phyloP scores from a whole-genome alignment of 768 basidiomycete genomes.

The Leccinellum luteum region DNA sequence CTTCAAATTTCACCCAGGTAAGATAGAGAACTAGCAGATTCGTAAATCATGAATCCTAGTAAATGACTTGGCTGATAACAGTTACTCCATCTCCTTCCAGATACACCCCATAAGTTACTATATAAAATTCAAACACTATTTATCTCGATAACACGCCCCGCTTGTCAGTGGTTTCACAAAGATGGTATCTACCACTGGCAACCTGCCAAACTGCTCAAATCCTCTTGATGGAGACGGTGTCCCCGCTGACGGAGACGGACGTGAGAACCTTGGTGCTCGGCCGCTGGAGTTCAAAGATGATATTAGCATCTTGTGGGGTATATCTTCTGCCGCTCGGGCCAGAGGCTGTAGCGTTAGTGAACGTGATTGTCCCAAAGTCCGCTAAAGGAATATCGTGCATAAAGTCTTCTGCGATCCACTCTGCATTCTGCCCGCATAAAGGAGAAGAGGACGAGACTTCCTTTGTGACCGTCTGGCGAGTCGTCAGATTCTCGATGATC shows the following conservation, averaged over 20 bases:
- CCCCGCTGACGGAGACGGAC: not conserved
- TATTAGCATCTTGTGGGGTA: not conserved
- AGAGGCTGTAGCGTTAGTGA: not conserved
- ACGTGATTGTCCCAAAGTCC: not conserved
- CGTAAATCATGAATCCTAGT: no score
- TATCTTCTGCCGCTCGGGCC: no score
- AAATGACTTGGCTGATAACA: not conserved
- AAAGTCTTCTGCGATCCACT: not conserved
- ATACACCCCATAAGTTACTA: not conserved
- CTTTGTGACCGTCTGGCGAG: not conserved
- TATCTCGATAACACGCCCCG: no score
- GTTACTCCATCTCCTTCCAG: not conserved
- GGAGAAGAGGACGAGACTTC: not conserved
- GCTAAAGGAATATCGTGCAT: not conserved
- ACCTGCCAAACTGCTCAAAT: not conserved
- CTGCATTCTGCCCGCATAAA: not conserved
- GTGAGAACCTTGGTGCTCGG: not conserved
- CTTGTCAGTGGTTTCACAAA: not conserved
- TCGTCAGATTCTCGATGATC: not conserved
- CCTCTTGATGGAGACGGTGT: not conserved
- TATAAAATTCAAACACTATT: not conserved
- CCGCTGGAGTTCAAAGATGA: not conserved
- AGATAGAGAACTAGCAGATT: no score
- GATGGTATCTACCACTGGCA: not conserved
- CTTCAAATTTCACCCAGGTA: no score